Conservation (phyloP, 306 rosid genomes). For the Erythrophleum fordii region DNA sequence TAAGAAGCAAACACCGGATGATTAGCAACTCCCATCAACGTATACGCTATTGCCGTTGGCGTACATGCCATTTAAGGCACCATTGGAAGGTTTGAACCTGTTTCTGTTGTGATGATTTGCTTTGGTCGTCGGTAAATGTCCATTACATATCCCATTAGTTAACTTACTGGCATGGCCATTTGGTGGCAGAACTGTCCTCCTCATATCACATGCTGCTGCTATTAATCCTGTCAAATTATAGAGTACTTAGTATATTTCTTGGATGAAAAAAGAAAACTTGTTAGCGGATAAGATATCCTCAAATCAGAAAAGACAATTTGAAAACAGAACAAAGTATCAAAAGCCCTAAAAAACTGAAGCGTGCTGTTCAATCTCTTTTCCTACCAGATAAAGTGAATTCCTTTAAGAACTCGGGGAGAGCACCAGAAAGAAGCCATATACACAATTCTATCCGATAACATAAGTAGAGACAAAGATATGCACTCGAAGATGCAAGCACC, state of each 20-base stretch:
- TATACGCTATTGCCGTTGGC: constrained; percentile 67
- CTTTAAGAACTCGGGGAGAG: not conserved
- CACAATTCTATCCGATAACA: not conserved
- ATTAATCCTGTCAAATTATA: constrained; percentile 64
- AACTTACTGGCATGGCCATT: constrained; percentile 47
- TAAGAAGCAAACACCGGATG: constrained; percentile 3
- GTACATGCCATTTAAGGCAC: constrained; percentile 60
- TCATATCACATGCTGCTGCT: constrained; percentile 64
- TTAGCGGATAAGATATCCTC: not conserved
- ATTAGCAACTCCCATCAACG: constrained; percentile 46
- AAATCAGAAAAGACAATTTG: not conserved
- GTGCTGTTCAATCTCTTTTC: not conserved
- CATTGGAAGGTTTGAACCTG: constrained; percentile 60
- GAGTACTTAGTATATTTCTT: constrained; percentile 1
- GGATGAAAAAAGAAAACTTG: not conserved
- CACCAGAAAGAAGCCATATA: not conserved
- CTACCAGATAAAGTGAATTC: not conserved
- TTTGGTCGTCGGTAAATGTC: constrained; percentile 51
- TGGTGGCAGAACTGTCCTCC: constrained; percentile 33
- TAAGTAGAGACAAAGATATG: not conserved
- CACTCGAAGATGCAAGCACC: not conserved
- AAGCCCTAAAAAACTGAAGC: not conserved
- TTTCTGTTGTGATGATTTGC: constrained; percentile 59
- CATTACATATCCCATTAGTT: constrained; percentile 50
- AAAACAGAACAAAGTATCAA: not conserved